Evolutionary conservation across 2,329 filamentous ascomycete species (phyloP), one percentile per base, ranked within the genome.

Genomic region (Neobulgaria alba): DNA sequence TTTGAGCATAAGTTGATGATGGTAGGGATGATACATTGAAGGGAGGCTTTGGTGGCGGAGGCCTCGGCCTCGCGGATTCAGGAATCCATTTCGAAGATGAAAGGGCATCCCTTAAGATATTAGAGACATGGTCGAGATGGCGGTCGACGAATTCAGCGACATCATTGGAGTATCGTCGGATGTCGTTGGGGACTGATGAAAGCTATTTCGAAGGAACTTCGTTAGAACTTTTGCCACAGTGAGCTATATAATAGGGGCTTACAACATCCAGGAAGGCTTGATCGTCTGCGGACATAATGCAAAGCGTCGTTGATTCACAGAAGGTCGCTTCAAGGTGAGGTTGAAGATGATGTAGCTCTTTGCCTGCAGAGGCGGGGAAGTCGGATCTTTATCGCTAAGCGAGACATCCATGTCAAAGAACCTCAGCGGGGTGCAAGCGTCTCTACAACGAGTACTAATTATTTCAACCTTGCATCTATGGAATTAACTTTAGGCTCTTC

Each of bases 91-190:
- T 64, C 39, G 78, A 73, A 29, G 78, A 69, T 29, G 81, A 73
- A 33, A 87, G 68, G 3, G 73, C 72, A 48, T 87, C 79, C 58
- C 85, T 78, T 34, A 95, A 69, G 29, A 73, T 69, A 26, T 72
- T 68, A 39, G 88, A 85, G 33, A 86, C 79, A 45, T 73, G 71
- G 56, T 95, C 86, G 62, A 95, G 81, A 58, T 88, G 79, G 43
- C 74, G 72, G 63, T 95, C 86, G 60, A 94, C 77, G 51, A 81
- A 82, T 49, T 87, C 82, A 59, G 86, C 86, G 46, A 90, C 73
- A 39, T 85, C 73, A 52, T 72, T 69, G 12, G 82, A 80, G 62
- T 87, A 88, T 49, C 70, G 71, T 47, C 75, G 75, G 59, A 90
- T 70, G 56, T 89, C 79, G 63, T 75, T 68, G 9, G 74, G 72